Base-by-base conservation (phyloP, 1,284 basidiomycete genomes). In the Apiotrichum sp. region DNA sequence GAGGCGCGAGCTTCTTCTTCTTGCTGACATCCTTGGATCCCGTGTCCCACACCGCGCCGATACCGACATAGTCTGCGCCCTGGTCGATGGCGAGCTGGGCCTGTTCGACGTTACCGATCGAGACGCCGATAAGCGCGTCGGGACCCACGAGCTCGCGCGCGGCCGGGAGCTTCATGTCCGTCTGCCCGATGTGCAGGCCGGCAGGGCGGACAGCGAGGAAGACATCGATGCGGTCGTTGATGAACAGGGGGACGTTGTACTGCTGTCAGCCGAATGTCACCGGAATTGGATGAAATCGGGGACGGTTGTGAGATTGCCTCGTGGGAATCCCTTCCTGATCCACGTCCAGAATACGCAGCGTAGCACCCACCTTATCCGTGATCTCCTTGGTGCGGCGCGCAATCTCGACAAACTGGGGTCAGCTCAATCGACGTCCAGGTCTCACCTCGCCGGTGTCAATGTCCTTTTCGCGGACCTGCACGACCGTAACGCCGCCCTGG, bases 201-300 rank as follows among this genome's bases (percentile, higher is more conserved):
- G 84, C 83, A 2, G 86, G 86, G 8, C 82, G 78, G 31, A 89
- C 78, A 8, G 88, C 87, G 33, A 93, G 80, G 5, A 88, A 89
- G 45, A 96, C 84, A 67, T 95, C 92, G 58, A 93, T 79, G 11
- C 92, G 84, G 75, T 95, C 92, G 69, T 98, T 97, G 77, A 98
- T 89, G 57, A 98, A 79, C 33, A 98, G 79, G 0, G 90, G 91
- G 22, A 96, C 84, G 49, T 82, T 80, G 79, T 93, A 89, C 75
- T 80, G 63, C 13, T 13, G 36, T 38, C 36, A 38, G 36, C 7
- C 22, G 22, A 22, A 22, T 22, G 22, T 22, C 22, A 22, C 22
- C 22, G 22, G 22, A 22, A 22, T 22, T 22, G 22, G 22, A 22
- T 22, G 22, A 22, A 22, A 22, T 22, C 22, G 22, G 22, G 22